Base-by-base conservation (phyloP, 1,139 yeast species). In the Candida freyschussii region DNA sequence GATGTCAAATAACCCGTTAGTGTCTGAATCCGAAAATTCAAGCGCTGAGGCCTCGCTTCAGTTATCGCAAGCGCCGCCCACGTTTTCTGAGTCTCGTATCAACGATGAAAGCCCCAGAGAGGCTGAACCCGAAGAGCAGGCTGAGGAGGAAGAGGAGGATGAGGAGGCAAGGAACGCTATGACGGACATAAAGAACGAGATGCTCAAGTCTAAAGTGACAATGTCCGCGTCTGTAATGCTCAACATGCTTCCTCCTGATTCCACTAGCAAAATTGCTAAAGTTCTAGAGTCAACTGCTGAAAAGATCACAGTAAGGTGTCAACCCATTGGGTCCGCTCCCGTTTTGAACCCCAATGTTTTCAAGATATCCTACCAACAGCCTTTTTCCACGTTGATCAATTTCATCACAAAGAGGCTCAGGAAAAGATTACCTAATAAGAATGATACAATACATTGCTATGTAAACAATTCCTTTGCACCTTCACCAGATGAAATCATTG, bases 381-480 rank as follows among this genome's bases (percentile, higher is more conserved):
- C 65, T 4, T 64, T 75, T 27, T 58, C 69, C 1, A 66, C 75
- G 1, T 48, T 76, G 25, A 53, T 59, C 25, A 62, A 56, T 41
- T 76, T 73, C 41, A 46, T 76, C 21, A 58, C 60, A 27, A 65
- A 63, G 44, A 65, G 61, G 36, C 48, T 75, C 15, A 59, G 59
- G 25, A 42, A 60, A 9, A 50, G 46, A 24, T 52, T 55, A 6
- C 49, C 31, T 2, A 30, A 30, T 17, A 39, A 37, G 16, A 33
- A 30, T 7, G 42, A 45, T n/a, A 20, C 37, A 1, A 33, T 50
- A 2, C 37, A 44, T 39, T 60, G 66, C 36, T 78, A 78, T 45
- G 59, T 78, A 8, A 78, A 73, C 43, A 77, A 70, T 50, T 72
- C 80, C 12, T 75, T 77, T 43, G 71, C 69, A 41, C 83, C 84